Base-by-base conservation (phyloP, 2,329 filamentous ascomycete genomes). In the Cyphellophora attinorum region DNA sequence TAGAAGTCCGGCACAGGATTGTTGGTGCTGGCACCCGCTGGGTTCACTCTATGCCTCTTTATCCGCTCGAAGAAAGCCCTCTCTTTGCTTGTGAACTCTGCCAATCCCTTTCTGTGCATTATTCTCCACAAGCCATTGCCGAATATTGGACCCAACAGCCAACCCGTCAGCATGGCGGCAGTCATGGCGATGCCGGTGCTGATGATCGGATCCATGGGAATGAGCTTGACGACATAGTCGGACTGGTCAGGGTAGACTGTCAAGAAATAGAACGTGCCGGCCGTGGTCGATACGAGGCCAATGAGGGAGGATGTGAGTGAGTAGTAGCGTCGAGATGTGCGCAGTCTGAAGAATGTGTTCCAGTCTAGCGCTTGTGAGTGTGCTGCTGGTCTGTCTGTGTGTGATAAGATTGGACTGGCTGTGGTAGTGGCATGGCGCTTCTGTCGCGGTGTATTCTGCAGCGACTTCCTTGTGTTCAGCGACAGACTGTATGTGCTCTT, bases 1-100 rank as follows among this genome's bases (percentile, higher is more conserved):
- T 98, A 98, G 63, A 94, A 98, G 58, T 98, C 91, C 28, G 89
- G 88, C 1, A 94, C 84, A 12, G 91, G 91, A 64, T 96, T 96
- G 34, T 84, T 76, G 49, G 91, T 79, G 27, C 85, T 93, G 43
- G 86, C 93, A 35, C 81, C 81, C 11, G 79, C 82, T 3, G 91
- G 89, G 57, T 98, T 89, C 42, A 93, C 89, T 16, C 91, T 79
- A 65, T 91, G 81, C 60, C 81, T 85, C 69, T 88, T 91, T 62
- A 98, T 84, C 47, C 89, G 75, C 41, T 79, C 76, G 60, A 89
- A 95, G 67, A 98, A 95, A 58, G 89, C 81, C 52, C 79, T 85
- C 64, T 98, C 91, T 73, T 95, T 96, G 72, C 84, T 48, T 38
- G 33, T 33, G 29, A 47, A 37, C 17, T 38, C 39, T 12, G 31